phyloP scores from a whole-genome alignment of 306 rosid species.

The Inga laurina region DNA sequence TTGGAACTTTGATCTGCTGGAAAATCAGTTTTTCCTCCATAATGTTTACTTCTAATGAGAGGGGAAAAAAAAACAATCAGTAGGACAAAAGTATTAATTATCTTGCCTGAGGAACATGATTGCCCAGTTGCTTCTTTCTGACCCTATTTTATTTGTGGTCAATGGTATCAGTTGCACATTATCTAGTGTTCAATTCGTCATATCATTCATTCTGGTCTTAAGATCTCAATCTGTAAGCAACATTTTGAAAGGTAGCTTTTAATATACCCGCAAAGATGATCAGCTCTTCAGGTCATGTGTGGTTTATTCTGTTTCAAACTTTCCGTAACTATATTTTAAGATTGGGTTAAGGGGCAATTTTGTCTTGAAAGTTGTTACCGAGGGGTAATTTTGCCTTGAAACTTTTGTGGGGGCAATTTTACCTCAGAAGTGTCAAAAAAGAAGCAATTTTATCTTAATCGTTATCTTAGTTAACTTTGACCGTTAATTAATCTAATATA shows the following conservation, averaged over 20 bases:
- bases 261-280: not conserved
- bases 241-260: not conserved
- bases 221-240: not conserved
- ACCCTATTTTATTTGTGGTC: not conserved
- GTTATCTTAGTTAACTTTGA: no score
- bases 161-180: not conserved
- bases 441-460: no score
- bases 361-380: no score
- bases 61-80: not conserved
- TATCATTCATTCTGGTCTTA: not conserved
- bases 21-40: not conserved
- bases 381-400: no score
- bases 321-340: not conserved
- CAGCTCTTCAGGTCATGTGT: slow-evolving; percentile 3
- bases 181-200: not conserved
- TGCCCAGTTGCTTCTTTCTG: not conserved
- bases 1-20: not conserved
- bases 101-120: not conserved
- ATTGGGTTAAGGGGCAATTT: not conserved
- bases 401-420: no score
- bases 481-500: no score
- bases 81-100: not conserved
- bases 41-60: not conserved
- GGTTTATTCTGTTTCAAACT: not conserved
- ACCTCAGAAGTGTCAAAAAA: no score